Percentiles rank a stretch among this genome's conserved stretches.
Evolutionary conservation across 2,329 filamentous ascomycete genomes (phyloP).

Genomic region (Furcasterigmium furcatum): DNA sequence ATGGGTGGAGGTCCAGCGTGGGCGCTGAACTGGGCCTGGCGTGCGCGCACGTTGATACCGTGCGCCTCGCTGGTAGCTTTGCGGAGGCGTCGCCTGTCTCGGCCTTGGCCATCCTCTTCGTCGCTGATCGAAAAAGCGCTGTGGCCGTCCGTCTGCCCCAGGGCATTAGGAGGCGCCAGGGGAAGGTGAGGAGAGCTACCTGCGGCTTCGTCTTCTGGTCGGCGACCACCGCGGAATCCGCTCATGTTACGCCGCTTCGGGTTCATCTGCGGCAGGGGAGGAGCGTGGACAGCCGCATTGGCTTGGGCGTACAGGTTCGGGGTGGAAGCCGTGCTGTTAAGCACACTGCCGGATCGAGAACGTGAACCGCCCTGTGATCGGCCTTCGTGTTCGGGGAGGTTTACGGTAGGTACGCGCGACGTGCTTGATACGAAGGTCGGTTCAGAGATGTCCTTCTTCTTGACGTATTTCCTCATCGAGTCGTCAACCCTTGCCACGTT

Average conservation of each 20-base stretch:
- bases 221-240: conserved; percentile 29
- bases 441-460: conserved; percentile 47
- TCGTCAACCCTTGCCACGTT: conserved; percentile 29
- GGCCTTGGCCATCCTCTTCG: conserved; percentile 26
- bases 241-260: conserved; percentile 47
- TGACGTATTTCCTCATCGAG: conserved; percentile 36
- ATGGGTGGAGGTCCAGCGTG: conserved; percentile 20
- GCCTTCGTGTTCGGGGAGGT: conserved; percentile 27
- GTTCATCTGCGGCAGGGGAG: conserved; percentile 57
- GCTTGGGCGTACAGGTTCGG: conserved; percentile 29
- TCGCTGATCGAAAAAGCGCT: conserved; percentile 27
- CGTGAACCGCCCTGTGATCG: conserved; percentile 32
- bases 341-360: conserved; percentile 30
- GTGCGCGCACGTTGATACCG: conserved; percentile 23
- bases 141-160: conserved; percentile 18
- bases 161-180: conserved; percentile 13
- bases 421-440: conserved; percentile 44
- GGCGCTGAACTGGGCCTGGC: conserved; percentile 17
- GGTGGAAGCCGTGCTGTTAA: conserved; percentile 26
- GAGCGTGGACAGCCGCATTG: conserved; percentile 21
- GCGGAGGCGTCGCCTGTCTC: conserved; percentile 35
- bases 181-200: conserved; percentile 26
- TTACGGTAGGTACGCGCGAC: conserved; percentile 39
- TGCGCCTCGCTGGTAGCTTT: conserved; percentile 39
- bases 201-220: conserved; percentile 27